Evolutionary conservation across 1,139 yeast species (phyloP).

Genomic region (Zygoascus meyerae): DNA sequence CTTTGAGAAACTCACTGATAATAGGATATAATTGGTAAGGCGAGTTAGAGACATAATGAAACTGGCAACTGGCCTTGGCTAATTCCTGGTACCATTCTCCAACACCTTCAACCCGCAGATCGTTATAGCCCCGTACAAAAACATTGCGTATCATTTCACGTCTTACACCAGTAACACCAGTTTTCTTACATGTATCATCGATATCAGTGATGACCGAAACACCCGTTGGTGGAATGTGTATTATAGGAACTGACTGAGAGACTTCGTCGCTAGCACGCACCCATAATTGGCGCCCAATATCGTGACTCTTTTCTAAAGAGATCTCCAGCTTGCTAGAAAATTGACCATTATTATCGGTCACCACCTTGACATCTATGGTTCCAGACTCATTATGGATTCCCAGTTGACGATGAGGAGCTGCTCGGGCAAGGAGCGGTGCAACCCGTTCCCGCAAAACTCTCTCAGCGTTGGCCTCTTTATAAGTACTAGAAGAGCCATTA

Average conservation of each 20-base stretch:
- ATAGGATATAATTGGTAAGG: constrained; percentile 84
- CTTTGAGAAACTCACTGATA: constrained; percentile 52
- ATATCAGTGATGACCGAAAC: constrained; percentile 82
- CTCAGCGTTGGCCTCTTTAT: constrained; percentile 13
- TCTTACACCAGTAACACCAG: constrained; percentile 87
- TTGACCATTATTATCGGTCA: constrained; percentile 34
- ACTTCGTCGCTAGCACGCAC: constrained; percentile 22
- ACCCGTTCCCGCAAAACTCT: constrained; percentile 21
- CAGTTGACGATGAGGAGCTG: constrained; percentile 23
- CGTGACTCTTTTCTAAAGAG: constrained; percentile 21
- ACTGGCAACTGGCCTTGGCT: constrained; percentile 41
- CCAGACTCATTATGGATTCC: constrained; percentile 13
- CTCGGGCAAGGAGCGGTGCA: constrained; percentile 25
- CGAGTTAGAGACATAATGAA: constrained; percentile 91
- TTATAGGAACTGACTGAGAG: constrained; percentile 13
- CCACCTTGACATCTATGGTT: constrained; percentile 11
- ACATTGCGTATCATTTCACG: constrained; percentile 74
- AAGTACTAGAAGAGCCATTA: not conserved
- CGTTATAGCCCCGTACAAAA: constrained; percentile 55
- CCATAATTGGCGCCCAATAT: constrained; percentile 14
- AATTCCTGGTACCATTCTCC: constrained; percentile 59
- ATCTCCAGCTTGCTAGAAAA: constrained; percentile 33
- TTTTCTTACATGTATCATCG: constrained; percentile 86
- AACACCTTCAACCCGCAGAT: constrained; percentile 69
- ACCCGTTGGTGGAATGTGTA: constrained; percentile 39